Evolutionary conservation across 495 filamentous ascomycete species (phyloP), one percentile per base, ranked within the genome.

Genomic region (Penicillium paradoxum): DNA sequence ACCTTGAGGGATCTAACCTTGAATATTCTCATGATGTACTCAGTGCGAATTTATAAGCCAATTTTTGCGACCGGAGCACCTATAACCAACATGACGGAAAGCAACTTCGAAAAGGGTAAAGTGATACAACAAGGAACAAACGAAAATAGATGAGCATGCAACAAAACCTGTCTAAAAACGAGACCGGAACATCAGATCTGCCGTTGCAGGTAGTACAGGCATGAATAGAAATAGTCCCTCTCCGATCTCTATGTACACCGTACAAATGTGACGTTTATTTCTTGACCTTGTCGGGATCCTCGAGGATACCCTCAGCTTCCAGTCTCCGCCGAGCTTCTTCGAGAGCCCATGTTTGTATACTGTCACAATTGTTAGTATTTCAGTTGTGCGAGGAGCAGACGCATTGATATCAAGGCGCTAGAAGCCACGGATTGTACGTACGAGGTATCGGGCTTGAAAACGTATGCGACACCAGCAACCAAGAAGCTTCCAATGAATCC

Each of bases 311-410:
- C 76, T 99, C 93, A 15, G 82, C 86, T 75, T 99, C 93, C 75
- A 99, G 79, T 69, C 93, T 78, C 67, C 93, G 80, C 50, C 92
- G 81, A 34, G 93, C 93, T 74, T 99, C 93, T 73, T 99, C 93
- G 40, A 99, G 79, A 27, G 93, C 93, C 93, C 93, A 99, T 44
- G 91, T 97, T 79, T 97, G 91, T 84, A 99, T 97, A 62, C 95
- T 98, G 55, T 53, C 37, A 17, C 57, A 34, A 47, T 53, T 39
- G 59, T 73, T 37, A 75, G 65, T 59, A 50, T 51, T 34, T 18
- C 6, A 13, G 40, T 14, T 30, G 37, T 25, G 24, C 19, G 42
- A 19, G 15, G 49, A 44, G 18, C 19, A 45, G 15, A 53, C 10
- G 40, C 47, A 40, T 24, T 25, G 18, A 25, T 19, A 21, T 51